Percentiles rank a stretch among this genome's conserved stretches.
These are phyloP conservation scores for Crassisporium funariophilum DNA, from an alignment of 768 basidiomycete species.

Conservation along the genomic window DNA sequence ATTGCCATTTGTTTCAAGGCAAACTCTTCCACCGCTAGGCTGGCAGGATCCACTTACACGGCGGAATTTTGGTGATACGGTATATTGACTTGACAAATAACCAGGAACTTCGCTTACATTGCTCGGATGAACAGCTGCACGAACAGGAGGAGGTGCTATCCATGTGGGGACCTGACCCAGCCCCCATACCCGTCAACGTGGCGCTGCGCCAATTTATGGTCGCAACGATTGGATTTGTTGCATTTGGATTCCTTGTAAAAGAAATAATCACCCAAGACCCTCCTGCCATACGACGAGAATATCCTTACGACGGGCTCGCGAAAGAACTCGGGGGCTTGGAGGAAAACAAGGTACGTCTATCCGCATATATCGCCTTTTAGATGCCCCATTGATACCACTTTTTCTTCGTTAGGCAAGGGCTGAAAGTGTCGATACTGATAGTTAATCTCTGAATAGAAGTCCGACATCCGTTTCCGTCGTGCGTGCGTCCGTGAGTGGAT, in stretches of 20 bases:
- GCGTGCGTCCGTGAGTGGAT: too few species aligned
- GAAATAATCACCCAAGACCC: slow-evolving; percentile 57
- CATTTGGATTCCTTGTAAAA: slow-evolving; percentile 62
- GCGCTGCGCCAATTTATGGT: slow-evolving; percentile 69
- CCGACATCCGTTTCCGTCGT: too few species aligned
- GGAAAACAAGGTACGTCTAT: slow-evolving; percentile 66
- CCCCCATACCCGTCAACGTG: slow-evolving; percentile 56
- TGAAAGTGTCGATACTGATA: slow-evolving; percentile 20
- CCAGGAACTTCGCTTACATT: slow-evolving; percentile 8
- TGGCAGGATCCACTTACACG: slow-evolving; percentile 81
- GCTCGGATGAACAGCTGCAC: slow-evolving; percentile 55
- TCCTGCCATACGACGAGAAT: slow-evolving; percentile 71
- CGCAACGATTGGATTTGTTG: slow-evolving; percentile 62
- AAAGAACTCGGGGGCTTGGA: slow-evolving; percentile 78
- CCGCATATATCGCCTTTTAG: not conserved
- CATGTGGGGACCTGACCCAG: slow-evolving; percentile 86
- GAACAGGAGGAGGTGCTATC: slow-evolving; percentile 80
- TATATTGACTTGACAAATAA: slow-evolving; percentile 33
- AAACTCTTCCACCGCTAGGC: slow-evolving; percentile 61
- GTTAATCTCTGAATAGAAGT: not conserved
- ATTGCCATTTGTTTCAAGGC: slow-evolving; percentile 66
- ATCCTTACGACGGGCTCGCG: slow-evolving; percentile 75
- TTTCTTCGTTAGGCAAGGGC: slow-evolving; percentile 24
- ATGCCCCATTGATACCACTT: slow-evolving; percentile 6
- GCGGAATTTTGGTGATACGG: slow-evolving; percentile 81